A percentile compares a stretch with the other conserved stretches of the same genome.
Conservation (phyloP, 1,284 basidiomycete genomes). For the Hymenochaete sp. region DNA sequence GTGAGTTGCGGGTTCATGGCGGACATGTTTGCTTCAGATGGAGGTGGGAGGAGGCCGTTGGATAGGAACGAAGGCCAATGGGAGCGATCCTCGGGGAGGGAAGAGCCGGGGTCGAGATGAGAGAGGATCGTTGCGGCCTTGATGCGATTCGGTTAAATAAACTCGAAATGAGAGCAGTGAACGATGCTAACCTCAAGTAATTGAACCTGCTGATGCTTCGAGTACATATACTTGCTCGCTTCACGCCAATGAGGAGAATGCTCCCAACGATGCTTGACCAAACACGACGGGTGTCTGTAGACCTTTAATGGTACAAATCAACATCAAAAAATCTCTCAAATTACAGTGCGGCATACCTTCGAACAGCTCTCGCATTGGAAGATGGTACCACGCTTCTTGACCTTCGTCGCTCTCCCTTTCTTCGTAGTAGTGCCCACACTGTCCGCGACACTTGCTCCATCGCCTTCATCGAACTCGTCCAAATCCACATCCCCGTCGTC, state of each 20-base stretch:
- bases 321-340: constrained; percentile 1
- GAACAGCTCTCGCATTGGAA: constrained; percentile 91
- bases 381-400: constrained; percentile 72
- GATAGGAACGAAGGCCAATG: constrained; percentile 76
- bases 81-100: constrained; percentile 87
- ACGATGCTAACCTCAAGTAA: constrained; percentile 65
- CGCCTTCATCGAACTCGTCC: constrained; percentile 22
- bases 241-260: constrained; percentile 97
- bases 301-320: constrained; percentile 40
- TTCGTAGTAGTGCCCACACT: constrained; percentile 33
- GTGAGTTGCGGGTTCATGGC: constrained; percentile 9
- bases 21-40: constrained; percentile 24
- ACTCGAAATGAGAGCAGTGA: background rate
- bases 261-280: constrained; percentile 97
- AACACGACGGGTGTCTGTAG: constrained; percentile 89
- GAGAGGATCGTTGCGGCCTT: constrained; percentile 92
- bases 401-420: constrained; percentile 22
- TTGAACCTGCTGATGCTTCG: constrained; percentile 98
- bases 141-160: background rate
- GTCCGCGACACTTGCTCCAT: constrained; percentile 31
- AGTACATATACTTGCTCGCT: constrained; percentile 87
- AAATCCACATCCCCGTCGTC: constrained; percentile 18
- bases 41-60: constrained; percentile 56
- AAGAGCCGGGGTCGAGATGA: constrained; percentile 69
- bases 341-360: constrained; percentile 46